These are phyloP conservation scores for Pleurozium schreberi DNA, from an alignment of 225 moss, liverwort and hornwort species.

Conservation along the genomic window DNA sequence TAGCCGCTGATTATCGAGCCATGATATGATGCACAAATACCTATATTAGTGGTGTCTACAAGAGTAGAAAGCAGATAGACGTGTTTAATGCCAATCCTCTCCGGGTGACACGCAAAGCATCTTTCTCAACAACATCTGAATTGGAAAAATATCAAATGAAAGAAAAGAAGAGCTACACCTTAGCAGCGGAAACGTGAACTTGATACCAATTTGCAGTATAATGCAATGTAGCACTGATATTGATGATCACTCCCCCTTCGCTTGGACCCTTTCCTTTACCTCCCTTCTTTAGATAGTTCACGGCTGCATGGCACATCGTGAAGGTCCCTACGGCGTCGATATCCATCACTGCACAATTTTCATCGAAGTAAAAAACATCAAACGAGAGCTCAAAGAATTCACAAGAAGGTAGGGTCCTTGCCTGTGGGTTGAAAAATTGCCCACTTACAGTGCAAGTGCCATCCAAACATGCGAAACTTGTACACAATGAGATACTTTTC, in stretches of 20 bases:
- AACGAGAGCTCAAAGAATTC: not conserved
- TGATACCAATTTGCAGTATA: constrained; percentile 81
- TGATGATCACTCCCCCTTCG: constrained; percentile 69
- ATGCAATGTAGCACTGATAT: constrained; percentile 81
- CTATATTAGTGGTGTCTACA: not conserved
- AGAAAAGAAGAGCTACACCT: constrained; percentile 26
- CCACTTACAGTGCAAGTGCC: not conserved
- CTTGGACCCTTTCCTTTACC: constrained; percentile 59
- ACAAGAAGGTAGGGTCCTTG: not conserved
- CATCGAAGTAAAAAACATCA: not conserved
- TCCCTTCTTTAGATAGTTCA: constrained; percentile 73
- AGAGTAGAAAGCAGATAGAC: not conserved
- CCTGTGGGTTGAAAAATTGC: not conserved
- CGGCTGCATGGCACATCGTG: constrained; percentile 79
- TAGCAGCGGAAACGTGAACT: constrained; percentile 84
- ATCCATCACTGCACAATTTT: constrained; percentile 64
- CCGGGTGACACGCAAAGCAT: not conserved
- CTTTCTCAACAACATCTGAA: not conserved
- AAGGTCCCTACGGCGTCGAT: constrained; percentile 88
- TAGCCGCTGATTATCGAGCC: not conserved
- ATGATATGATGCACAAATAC: not conserved
- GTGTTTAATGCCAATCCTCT: not conserved
- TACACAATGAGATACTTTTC: not conserved
- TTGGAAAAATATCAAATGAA: not conserved
- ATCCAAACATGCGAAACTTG: not conserved